A percentile compares a stretch with the other conserved stretches of the same genome.
These are phyloP conservation scores for Metschnikowia rubicola DNA, from an alignment of 805 yeast genomes.

Conservation along the genomic window DNA sequence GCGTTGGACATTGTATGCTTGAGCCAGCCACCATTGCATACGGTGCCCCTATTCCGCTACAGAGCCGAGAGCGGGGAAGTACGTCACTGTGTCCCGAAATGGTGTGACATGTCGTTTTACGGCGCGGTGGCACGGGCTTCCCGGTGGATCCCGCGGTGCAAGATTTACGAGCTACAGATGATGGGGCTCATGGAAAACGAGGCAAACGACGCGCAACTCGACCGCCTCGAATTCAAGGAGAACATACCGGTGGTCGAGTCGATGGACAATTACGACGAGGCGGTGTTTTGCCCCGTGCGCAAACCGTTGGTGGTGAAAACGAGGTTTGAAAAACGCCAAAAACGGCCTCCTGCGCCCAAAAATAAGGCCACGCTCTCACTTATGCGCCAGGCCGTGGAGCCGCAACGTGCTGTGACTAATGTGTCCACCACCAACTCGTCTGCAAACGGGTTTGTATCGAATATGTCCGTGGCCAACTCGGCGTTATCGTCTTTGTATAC, in stretches of 20 bases:
- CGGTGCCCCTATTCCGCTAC: constrained; percentile 83
- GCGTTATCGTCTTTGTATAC: constrained; percentile 39
- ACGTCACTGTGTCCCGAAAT: constrained; percentile 82
- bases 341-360: background rate
- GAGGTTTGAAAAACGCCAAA: background rate
- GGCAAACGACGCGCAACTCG: constrained; percentile 62
- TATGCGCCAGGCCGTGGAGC: constrained; percentile 15
- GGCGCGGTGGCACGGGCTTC: constrained; percentile 46
- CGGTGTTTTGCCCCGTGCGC: constrained; percentile 42
- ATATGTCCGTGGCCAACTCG: constrained; percentile 25
- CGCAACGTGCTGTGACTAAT: constrained; percentile 21
- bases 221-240: constrained; percentile 43
- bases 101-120: constrained; percentile 95
- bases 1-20: constrained; percentile 87
- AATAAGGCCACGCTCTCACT: constrained; percentile 27
- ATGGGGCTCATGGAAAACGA: constrained; percentile 97
- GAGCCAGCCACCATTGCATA: constrained; percentile 87
- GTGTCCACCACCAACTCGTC: constrained; percentile 32
- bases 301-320: constrained; percentile 3
- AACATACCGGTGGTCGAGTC: constrained; percentile 49
- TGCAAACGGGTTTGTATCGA: constrained; percentile 38
- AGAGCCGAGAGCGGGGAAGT: constrained; percentile 46
- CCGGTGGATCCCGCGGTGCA: constrained; percentile 92
- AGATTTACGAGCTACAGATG: constrained; percentile 94
- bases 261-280: constrained; percentile 66